Evolutionary conservation across 2,329 filamentous ascomycete genomes (phyloP).

Genomic region (Penicillium sp.): DNA sequence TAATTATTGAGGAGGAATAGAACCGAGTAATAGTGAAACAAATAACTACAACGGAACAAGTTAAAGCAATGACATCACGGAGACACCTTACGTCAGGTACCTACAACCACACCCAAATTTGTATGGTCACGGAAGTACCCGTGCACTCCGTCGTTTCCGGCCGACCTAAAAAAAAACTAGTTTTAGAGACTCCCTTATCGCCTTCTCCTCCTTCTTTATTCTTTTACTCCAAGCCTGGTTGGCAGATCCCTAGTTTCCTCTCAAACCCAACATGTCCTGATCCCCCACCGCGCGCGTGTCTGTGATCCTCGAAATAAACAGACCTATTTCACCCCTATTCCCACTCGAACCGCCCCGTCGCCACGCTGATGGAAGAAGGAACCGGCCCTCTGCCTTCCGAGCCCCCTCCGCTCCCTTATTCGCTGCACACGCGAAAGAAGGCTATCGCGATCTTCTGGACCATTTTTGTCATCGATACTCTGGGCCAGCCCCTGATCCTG

Average conservation of each 20-base stretch:
- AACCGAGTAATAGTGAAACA: neutral
- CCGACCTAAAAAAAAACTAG: slow-evolving; percentile 7
- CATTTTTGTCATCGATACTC: slow-evolving; percentile 58
- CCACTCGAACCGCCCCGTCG: slow-evolving; percentile 11
- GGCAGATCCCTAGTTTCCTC: neutral
- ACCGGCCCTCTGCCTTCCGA: slow-evolving; percentile 21
- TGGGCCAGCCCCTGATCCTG: slow-evolving; percentile 57
- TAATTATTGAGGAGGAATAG: neutral
- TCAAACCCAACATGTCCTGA: slow-evolving; percentile 1
- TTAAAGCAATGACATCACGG: slow-evolving; percentile 24
- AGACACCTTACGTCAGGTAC: slow-evolving; percentile 26
- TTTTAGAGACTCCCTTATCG: slow-evolving; percentile 1
- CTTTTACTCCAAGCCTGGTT: neutral
- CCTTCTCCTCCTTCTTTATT: neutral
- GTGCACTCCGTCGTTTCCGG: slow-evolving; percentile 22
- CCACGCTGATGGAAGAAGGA: slow-evolving; percentile 37
- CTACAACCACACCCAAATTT: slow-evolving; percentile 7
- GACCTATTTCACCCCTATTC: neutral
- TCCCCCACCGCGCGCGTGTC: neutral
- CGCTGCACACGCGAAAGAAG: slow-evolving; percentile 53
- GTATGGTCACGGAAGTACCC: slow-evolving; percentile 19
- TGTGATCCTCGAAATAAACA: neutral
- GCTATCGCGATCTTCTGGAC: slow-evolving; percentile 60
- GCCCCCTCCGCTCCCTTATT: slow-evolving; percentile 56
- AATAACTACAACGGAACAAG: neutral